These are phyloP conservation scores for Salvia rosmarinus DNA, from an alignment of 257 asterid species.

Conservation along the genomic window DNA sequence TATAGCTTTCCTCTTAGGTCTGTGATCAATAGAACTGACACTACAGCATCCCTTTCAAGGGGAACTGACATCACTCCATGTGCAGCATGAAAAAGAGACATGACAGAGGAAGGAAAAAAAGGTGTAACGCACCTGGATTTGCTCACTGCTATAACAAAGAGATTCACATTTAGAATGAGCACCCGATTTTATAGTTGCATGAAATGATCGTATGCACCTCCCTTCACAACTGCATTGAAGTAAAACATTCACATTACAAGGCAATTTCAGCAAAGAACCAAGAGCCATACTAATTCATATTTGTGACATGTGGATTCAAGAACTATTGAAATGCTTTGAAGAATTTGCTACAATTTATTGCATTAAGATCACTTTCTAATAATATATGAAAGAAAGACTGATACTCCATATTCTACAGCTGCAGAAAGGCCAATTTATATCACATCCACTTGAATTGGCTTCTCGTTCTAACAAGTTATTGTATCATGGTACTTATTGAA, in stretches of 20 bases:
- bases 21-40: slow-evolving; percentile 17
- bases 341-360: slow-evolving; percentile 2
- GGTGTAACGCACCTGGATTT: slow-evolving; percentile 50
- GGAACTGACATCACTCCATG: slow-evolving; percentile 7
- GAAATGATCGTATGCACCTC: slow-evolving; percentile 82
- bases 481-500: neutral
- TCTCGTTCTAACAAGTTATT: neutral
- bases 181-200: slow-evolving; percentile 67
- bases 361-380: slow-evolving; percentile 6
- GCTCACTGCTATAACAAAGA: slow-evolving; percentile 55
- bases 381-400: slow-evolving; percentile 1
- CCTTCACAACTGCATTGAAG: slow-evolving; percentile 71
- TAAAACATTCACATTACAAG: slow-evolving; percentile 24
- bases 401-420: neutral
- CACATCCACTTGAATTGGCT: neutral
- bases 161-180: slow-evolving; percentile 59
- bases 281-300: neutral
- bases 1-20: slow-evolving; percentile 28
- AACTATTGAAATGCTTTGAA: neutral
- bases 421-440: neutral
- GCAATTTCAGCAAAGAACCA: slow-evolving; percentile 24
- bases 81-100: slow-evolving; percentile 10
- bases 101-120: slow-evolving; percentile 20
- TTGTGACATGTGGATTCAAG: neutral
- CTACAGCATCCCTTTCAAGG: neutral